Conservation (phyloP, 106 monocot species). For the Dendrobium officinale region DNA sequence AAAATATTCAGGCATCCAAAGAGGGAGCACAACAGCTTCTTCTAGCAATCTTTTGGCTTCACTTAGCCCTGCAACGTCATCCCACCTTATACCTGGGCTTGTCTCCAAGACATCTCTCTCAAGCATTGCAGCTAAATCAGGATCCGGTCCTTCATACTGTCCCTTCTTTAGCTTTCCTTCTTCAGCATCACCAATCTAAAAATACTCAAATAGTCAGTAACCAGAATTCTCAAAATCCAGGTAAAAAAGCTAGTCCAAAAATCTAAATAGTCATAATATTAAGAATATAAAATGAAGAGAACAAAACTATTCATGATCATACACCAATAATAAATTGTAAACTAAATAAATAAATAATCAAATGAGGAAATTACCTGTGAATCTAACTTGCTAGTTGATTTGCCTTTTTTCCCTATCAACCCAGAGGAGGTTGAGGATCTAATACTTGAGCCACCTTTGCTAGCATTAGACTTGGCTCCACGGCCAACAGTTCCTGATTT, state of each 20-base stretch:
- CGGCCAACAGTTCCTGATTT: slow-evolving; percentile 39
- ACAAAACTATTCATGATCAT: not conserved
- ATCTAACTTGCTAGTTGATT: slow-evolving; percentile 71
- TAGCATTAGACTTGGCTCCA: slow-evolving; percentile 49
- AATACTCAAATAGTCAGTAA: slow-evolving; percentile 12
- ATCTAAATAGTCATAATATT: not conserved
- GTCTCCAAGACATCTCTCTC: slow-evolving; percentile 96
- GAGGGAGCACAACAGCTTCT: slow-evolving; percentile 97
- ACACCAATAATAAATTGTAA: not conserved
- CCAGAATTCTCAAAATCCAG: not conserved
- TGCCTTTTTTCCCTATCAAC: slow-evolving; percentile 67
- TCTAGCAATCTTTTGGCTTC: slow-evolving; percentile 95
- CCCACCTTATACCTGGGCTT: slow-evolving; percentile 95
- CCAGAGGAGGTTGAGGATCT: slow-evolving; percentile 47
- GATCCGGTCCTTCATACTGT: slow-evolving; percentile 96
- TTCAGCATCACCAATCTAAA: slow-evolving; percentile 68
- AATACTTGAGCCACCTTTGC: slow-evolving; percentile 41
- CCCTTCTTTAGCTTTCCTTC: slow-evolving; percentile 75
- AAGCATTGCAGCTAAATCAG: slow-evolving; percentile 95
- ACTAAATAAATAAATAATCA: not conserved
- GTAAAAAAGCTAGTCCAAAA: slow-evolving; percentile 1
- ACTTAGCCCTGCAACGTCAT: slow-evolving; percentile 96
- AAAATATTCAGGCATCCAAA: slow-evolving; percentile 99
- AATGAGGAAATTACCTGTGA: slow-evolving; percentile 41
- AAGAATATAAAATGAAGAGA: not conserved